Conservation (phyloP, 2,329 filamentous ascomycete genomes). For the Aspergillus intermedius region DNA sequence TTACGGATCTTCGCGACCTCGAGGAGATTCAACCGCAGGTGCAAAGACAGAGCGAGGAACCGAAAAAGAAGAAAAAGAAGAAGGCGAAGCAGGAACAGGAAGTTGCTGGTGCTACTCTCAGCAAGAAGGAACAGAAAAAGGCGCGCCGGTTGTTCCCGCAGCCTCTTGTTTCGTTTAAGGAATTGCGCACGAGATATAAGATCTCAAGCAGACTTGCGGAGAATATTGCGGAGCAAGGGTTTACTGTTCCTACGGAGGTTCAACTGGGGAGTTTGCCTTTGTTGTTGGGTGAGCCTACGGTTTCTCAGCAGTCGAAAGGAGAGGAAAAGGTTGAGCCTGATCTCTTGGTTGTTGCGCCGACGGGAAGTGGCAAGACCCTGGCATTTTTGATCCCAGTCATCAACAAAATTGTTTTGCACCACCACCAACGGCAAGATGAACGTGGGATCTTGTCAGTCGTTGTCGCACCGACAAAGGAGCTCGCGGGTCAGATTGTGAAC, state of each 20-base stretch:
- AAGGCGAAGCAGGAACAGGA: constrained; percentile 51
- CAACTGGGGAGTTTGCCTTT: constrained; percentile 81
- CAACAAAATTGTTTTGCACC: constrained; percentile 59
- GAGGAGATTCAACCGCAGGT: constrained; percentile 24
- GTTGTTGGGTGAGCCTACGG: constrained; percentile 51
- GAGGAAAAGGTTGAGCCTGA: constrained; percentile 49
- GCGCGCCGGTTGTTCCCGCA: constrained; percentile 63
- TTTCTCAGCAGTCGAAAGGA: constrained; percentile 31
- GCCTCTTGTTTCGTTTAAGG: constrained; percentile 69
- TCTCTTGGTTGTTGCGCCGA: constrained; percentile 83
- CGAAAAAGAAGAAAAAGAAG: constrained; percentile 45
- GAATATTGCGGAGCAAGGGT: constrained; percentile 80
- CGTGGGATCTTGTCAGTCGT: constrained; percentile 63
- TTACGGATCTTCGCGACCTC: constrained; percentile 62
- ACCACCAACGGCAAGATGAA: constrained; percentile 45
- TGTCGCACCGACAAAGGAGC: constrained; percentile 72
- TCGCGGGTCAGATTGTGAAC: constrained; percentile 71
- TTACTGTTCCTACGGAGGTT: constrained; percentile 83
- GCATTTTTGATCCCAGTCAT: constrained; percentile 86
- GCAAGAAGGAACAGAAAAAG: constrained; percentile 46
- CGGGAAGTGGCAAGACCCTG: constrained; percentile 92
- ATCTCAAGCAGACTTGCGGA: constrained; percentile 66
- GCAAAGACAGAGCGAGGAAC: constrained; percentile 27
- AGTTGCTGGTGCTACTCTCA: constrained; percentile 28
- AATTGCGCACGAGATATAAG: constrained; percentile 64